Percentiles rank a stretch among this genome's conserved stretches.
Conservation (phyloP, 2,329 filamentous ascomycete genomes). For the Chalaropsis ovoidea region DNA sequence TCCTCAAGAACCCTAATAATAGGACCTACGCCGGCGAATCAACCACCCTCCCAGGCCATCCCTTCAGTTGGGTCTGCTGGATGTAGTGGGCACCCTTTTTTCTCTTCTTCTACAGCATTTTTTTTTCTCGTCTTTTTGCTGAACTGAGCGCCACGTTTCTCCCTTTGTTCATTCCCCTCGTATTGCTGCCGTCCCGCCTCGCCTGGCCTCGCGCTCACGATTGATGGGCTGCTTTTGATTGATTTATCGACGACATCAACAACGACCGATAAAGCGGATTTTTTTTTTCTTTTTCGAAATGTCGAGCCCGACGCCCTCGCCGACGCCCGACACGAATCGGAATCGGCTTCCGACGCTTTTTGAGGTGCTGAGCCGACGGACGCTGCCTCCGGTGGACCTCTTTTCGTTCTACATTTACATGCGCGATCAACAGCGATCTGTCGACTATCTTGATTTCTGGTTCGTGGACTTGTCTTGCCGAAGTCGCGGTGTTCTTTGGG, state of each 20-base stretch:
- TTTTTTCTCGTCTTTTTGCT: neutral
- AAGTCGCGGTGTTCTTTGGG: no score
- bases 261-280: neutral
- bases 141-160: constrained; percentile 1
- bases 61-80: constrained; percentile 9
- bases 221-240: neutral
- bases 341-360: constrained; percentile 90
- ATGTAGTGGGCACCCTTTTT: neutral
- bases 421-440: constrained; percentile 94
- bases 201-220: constrained; percentile 13
- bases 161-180: neutral
- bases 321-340: constrained; percentile 52
- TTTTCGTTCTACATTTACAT: constrained; percentile 99
- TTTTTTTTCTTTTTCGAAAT: no score
- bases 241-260: neutral
- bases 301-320: constrained; percentile 39
- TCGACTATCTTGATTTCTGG: constrained; percentile 98
- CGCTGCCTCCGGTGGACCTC: constrained; percentile 88
- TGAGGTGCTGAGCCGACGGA: constrained; percentile 87
- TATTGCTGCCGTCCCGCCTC: neutral
- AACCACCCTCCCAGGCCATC: constrained; percentile 6
- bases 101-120: neutral
- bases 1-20: constrained; percentile 14
- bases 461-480: constrained; percentile 37
- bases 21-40: neutral